Conservation (phyloP, 345 rosid genomes). For the Arabidopsis suecica region DNA sequence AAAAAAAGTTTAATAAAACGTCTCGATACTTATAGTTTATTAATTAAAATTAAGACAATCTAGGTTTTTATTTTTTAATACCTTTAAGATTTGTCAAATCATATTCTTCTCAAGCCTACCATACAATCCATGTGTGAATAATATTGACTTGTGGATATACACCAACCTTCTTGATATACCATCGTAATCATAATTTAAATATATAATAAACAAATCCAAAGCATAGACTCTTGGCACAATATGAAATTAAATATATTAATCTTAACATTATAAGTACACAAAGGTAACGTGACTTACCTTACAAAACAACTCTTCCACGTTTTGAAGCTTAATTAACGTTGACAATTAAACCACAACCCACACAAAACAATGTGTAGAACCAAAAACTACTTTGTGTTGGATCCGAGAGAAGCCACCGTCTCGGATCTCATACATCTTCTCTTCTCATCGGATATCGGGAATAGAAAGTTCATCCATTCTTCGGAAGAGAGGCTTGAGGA, state of each 20-base stretch:
- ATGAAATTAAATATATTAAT: not conserved
- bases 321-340: constrained; percentile 18
- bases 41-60: not conserved
- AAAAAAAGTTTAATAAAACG: not conserved
- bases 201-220: constrained; percentile 18
- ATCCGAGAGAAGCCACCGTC: constrained; percentile 49
- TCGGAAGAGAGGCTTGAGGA: constrained; percentile 25
- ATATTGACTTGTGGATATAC: constrained; percentile 3
- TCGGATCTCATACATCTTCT: constrained; percentile 49
- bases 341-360: constrained; percentile 7
- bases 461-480: constrained; percentile 43
- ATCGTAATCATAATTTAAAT: not conserved
- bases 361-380: constrained; percentile 15
- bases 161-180: constrained; percentile 18
- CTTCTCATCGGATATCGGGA: constrained; percentile 41
- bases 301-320: constrained; percentile 36
- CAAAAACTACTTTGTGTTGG: constrained; percentile 34
- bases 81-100: not conserved
- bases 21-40: not conserved
- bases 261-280: constrained; percentile 26
- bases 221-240: constrained; percentile 24
- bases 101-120: constrained; percentile 1
- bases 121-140: constrained; percentile 23
- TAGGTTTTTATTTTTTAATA: not conserved
- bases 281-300: constrained; percentile 35